These are phyloP conservation scores for Phytophthora pini DNA, from an alignment of 352 stramenopile genomes.

Conservation along the genomic window DNA sequence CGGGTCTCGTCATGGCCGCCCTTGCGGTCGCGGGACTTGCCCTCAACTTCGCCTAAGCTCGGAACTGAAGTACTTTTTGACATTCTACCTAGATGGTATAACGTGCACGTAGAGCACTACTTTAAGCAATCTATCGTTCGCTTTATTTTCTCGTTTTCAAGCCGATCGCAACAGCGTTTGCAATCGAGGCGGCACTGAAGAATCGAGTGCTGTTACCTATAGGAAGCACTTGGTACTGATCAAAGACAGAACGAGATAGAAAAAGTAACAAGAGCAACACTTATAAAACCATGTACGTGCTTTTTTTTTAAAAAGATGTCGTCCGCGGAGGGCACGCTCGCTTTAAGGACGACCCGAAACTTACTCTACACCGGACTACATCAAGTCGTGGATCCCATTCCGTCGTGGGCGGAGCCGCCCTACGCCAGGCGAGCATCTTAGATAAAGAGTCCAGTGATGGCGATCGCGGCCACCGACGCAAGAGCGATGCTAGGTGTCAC, in stretches of 20 bases:
- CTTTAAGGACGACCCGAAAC: slow-evolving; percentile 21
- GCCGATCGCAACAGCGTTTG: too few species aligned
- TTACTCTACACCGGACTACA: slow-evolving; percentile 35
- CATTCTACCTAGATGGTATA: slow-evolving; percentile 4
- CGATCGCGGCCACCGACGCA: slow-evolving; percentile 22
- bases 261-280: not conserved
- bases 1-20: slow-evolving; percentile 23
- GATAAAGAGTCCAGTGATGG: slow-evolving; percentile 39
- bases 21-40: slow-evolving; percentile 31
- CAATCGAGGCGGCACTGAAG: not conserved
- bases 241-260: not conserved
- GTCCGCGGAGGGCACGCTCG: slow-evolving; percentile 30
- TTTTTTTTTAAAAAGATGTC: slow-evolving; percentile 23
- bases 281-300: slow-evolving; percentile 35
- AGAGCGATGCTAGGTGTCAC: slow-evolving; percentile 28
- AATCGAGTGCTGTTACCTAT: too few species aligned
- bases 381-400: slow-evolving; percentile 32
- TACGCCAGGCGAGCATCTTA: slow-evolving; percentile 22
- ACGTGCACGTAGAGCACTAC: not conserved
- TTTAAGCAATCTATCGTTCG: slow-evolving; percentile 18
- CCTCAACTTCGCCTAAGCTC: slow-evolving; percentile 37
- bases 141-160: not conserved
- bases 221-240: not conserved
- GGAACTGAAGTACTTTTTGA: slow-evolving; percentile 16
- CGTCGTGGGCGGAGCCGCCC: slow-evolving; percentile 25